A percentile compares a stretch with the other conserved stretches of the same genome.
Conservation (phyloP, 1,284 basidiomycete genomes). For the Puccinia polysora region DNA sequence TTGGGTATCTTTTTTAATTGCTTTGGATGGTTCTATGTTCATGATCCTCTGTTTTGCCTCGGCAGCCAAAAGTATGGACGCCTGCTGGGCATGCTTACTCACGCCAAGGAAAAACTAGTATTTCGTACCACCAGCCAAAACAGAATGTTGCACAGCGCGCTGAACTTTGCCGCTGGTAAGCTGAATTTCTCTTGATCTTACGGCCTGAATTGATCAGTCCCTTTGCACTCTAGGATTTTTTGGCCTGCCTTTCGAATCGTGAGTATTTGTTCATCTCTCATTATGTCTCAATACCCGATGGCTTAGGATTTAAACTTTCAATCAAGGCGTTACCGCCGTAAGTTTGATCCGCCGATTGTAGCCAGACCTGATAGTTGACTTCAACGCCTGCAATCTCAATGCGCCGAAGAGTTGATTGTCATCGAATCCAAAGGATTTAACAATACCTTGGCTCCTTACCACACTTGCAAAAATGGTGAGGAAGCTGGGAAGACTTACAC, state of each 20-base stretch:
- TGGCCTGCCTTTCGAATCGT: conserved; percentile 40
- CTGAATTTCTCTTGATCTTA: neutral
- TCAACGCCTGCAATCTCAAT: neutral
- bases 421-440: conserved; percentile 41
- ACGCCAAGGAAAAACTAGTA: conserved; percentile 34
- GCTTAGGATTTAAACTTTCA: neutral
- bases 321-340: conserved; percentile 39
- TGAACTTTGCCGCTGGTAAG: conserved; percentile 44
- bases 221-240: conserved; percentile 29
- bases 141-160: conserved; percentile 40
- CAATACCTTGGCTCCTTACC: conserved; percentile 41
- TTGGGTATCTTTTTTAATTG: neutral
- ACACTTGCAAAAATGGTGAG: conserved; percentile 29
- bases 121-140: conserved; percentile 43
- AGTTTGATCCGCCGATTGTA: neutral
- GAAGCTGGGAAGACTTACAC: conserved; percentile 16
- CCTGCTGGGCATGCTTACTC: conserved; percentile 18
- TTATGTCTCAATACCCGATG: neutral
- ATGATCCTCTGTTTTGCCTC: neutral
- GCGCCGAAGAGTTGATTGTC: conserved; percentile 31
- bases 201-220: neutral
- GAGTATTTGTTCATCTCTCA: neutral
- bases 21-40: neutral
- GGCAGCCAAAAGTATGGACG: conserved; percentile 41
- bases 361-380: neutral